Evolutionary conservation across 768 basidiomycete genomes (phyloP).

Genomic region (Tulasnella sp.): DNA sequence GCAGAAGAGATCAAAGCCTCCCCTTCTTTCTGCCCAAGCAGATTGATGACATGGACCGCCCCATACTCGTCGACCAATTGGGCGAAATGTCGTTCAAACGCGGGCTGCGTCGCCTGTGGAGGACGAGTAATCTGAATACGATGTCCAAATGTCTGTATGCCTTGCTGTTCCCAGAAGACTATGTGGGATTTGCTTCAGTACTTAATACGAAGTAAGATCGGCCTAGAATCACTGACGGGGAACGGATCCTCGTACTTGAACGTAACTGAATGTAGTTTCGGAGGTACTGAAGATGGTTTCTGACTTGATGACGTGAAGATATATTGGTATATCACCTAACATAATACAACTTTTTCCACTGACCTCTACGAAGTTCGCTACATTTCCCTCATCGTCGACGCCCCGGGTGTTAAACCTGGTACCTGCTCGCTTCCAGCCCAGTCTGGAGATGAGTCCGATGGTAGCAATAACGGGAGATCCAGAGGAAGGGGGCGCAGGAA

Average conservation of each 20-base stretch:
- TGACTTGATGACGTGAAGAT: slow-evolving; percentile 56
- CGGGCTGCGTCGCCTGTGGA: slow-evolving; percentile 87
- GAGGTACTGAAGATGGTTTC: slow-evolving; percentile 89
- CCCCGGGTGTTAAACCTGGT: slow-evolving; percentile 97
- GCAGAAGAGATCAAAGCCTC: too few relatives aligned
- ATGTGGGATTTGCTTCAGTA: slow-evolving; percentile 31
- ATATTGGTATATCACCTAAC: slow-evolving; percentile 8
- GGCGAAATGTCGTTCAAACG: slow-evolving; percentile 92
- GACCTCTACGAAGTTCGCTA: slow-evolving; percentile 96
- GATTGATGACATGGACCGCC: slow-evolving; percentile 82
- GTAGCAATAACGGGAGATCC: slow-evolving; percentile 74
- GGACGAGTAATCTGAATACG: slow-evolving; percentile 94
- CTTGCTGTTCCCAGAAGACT: slow-evolving; percentile 99
- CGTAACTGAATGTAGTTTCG: slow-evolving; percentile 86
- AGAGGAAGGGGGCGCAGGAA: slow-evolving; percentile 73
- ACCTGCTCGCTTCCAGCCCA: slow-evolving; percentile 94
- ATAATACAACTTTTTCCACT: slow-evolving; percentile 38
- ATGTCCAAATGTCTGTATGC: slow-evolving; percentile 91
- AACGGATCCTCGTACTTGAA: slow-evolving; percentile 93
- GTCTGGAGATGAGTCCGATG: slow-evolving; percentile 78
- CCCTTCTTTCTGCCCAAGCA: slow-evolving; percentile 90
- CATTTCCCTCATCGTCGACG: slow-evolving; percentile 92
- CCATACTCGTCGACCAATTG: slow-evolving; percentile 87
- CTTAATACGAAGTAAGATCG: background rate
- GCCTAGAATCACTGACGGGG: slow-evolving; percentile 65